phyloP scores from a whole-genome alignment of 768 basidiomycete genomes.

The Cystofilobasidium ferigula region DNA sequence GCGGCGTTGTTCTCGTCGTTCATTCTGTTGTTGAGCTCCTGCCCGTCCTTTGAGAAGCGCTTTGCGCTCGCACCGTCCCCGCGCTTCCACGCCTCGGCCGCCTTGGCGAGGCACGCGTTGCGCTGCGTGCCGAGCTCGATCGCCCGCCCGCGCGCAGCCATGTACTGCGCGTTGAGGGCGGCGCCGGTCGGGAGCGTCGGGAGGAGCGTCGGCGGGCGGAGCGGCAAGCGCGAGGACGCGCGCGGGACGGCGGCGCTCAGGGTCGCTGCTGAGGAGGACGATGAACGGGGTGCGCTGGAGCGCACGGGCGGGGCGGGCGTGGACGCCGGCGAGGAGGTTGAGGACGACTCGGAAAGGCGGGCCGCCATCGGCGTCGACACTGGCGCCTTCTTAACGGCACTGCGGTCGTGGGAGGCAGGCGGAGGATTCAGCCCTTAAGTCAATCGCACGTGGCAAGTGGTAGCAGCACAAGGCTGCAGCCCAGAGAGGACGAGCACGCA shows the following conservation, averaged over 20 bases:
- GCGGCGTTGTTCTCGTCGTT: conserved; percentile 70
- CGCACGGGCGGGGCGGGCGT: no score
- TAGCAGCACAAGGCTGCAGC: neutral
- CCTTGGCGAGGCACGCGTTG: conserved; percentile 85
- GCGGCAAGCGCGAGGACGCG: conserved; percentile 70
- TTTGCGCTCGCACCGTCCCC: conserved; percentile 95
- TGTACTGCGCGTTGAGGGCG: conserved; percentile 65
- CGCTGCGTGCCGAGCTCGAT: conserved; percentile 85
- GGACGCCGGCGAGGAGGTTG: conserved; percentile 38
- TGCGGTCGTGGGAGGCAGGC: neutral
- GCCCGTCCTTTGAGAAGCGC: conserved; percentile 83
- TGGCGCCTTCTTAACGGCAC: conserved; percentile 5
- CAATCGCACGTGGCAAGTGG: neutral
- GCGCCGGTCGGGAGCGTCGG: conserved; percentile 84
- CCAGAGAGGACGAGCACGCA: neutral
- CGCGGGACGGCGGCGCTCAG: conserved; percentile 43
- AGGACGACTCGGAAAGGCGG: neutral
- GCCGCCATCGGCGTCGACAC: neutral
- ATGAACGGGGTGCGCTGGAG: no score
- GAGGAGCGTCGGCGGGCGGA: conserved; percentile 68
- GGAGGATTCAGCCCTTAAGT: neutral
- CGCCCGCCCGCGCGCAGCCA: conserved; percentile 75
- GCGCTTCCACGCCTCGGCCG: conserved; percentile 89
- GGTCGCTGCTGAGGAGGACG: conserved; percentile 27
- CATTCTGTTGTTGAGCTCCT: conserved; percentile 88